Evolutionary conservation across 805 yeast genomes (phyloP), one percentile per base, ranked within the genome.

Genomic region (Ogataea haglerorum): DNA sequence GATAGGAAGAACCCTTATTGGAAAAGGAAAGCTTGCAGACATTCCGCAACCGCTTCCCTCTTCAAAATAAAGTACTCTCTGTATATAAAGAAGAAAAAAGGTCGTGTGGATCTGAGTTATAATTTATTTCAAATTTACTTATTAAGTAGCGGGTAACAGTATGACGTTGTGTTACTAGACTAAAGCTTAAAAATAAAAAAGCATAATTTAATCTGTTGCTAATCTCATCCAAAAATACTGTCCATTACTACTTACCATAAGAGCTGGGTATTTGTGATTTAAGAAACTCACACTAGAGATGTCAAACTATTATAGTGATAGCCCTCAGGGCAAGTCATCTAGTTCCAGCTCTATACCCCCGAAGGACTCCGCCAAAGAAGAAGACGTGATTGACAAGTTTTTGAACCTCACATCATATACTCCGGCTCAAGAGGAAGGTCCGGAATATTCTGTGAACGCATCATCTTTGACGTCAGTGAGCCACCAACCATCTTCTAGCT

Each of bases 31-130:
- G 3, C 26, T 60, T 8, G 45, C 40, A 3, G 36, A 49, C 2
- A 41, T 60, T 10, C 65, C 65, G 26, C 31, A 32, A 17, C 46
- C 47, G 8, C 21, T 47, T 24, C 32, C 42, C 33, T 23, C 36
- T 40, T 19, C 46, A 42, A 30, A 47, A 41, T 37, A 34, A 33
- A 9, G 26, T 28, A 17, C 21, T 18, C 21, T 18, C 40, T 38
- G 42, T 38, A 38, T 17, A 38, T 38, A 38, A 3, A n/a, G 10
- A 30, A 30, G 8, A 14, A n/a, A 27, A 27, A 31, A 26, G 26
- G 35, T 30, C 41, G 41, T 30, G 34, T 27, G 13, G 28, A 19
- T 12, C 12, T 17, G 9, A 15, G 5, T 32, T 10, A n/a, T 12
- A 26, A 12, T 10, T 24, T 24, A 24, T 24, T 10, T 24, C 14